phyloP scores from a whole-genome alignment of 768 basidiomycete genomes.

The Symmetrospora coprosmae region DNA sequence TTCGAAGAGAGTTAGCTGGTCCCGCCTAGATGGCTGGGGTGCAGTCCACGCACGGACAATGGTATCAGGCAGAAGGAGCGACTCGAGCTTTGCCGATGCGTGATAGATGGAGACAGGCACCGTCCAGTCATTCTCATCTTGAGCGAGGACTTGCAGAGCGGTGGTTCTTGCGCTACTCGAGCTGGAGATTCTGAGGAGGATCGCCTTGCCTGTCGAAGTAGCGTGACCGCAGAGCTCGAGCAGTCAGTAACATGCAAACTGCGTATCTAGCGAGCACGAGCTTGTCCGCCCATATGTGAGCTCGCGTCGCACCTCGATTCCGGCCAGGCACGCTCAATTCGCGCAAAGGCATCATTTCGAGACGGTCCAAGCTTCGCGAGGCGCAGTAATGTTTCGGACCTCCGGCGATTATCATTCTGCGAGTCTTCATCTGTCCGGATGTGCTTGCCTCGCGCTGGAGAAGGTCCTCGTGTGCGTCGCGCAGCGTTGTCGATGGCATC shows the following conservation, averaged over 20 bases:
- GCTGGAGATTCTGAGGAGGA: background rate
- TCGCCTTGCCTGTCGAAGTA: background rate
- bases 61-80: background rate
- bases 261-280: background rate
- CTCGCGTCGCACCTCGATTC: background rate
- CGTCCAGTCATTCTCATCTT: background rate
- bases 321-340: background rate
- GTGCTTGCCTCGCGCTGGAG: too few species aligned
- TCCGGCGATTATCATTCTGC: background rate
- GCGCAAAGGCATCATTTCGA: background rate
- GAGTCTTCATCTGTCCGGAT: background rate
- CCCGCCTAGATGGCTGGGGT: background rate
- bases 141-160: background rate
- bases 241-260: background rate
- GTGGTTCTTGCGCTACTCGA: background rate
- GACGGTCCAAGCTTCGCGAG: background rate
- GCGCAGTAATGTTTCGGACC: background rate
- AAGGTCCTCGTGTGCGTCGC: too few species aligned
- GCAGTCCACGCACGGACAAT: background rate
- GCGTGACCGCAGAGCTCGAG: background rate
- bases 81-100: background rate
- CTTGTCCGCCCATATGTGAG: background rate
- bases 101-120: background rate
- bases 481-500: too few species aligned
- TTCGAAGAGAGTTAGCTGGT: background rate